These are phyloP conservation scores for Acacia concinna DNA, from an alignment of 331 rosid genomes.

Conservation along the genomic window DNA sequence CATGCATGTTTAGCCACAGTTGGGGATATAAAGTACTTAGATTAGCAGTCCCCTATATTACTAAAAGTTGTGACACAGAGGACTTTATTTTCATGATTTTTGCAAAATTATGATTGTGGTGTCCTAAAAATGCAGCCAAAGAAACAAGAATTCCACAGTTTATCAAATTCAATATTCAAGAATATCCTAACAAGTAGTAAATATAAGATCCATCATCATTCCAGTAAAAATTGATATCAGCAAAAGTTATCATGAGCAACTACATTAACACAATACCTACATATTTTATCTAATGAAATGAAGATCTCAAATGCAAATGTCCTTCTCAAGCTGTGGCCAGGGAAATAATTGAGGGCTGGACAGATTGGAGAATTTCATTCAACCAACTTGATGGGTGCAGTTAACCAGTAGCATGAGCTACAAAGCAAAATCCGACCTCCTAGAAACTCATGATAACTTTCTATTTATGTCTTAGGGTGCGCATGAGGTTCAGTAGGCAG, in stretches of 20 bases:
- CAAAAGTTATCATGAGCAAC: conserved; percentile 16
- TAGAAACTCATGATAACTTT: background rate
- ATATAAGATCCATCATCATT: background rate
- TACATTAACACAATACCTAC: background rate
- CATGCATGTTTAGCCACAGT: background rate
- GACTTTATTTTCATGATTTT: background rate
- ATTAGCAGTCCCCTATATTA: conserved; percentile 7
- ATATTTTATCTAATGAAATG: background rate
- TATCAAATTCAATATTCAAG: background rate
- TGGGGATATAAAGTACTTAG: background rate
- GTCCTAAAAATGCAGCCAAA: background rate
- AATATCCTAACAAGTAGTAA: background rate
- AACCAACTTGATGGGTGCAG: background rate
- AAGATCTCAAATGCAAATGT: background rate
- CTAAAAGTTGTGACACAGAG: background rate
- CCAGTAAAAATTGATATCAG: conserved; percentile 5
- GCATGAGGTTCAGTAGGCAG: conserved; percentile 11
- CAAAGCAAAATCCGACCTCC: conserved; percentile 10
- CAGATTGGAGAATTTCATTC: background rate
- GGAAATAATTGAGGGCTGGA: background rate
- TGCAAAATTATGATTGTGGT: background rate
- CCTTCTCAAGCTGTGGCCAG: background rate
- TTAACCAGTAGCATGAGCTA: background rate
- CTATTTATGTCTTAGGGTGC: background rate
- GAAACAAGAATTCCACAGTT: background rate